phyloP scores from a whole-genome alignment of 2,329 filamentous ascomycete species.

The Sphaerulina vaccinii region DNA sequence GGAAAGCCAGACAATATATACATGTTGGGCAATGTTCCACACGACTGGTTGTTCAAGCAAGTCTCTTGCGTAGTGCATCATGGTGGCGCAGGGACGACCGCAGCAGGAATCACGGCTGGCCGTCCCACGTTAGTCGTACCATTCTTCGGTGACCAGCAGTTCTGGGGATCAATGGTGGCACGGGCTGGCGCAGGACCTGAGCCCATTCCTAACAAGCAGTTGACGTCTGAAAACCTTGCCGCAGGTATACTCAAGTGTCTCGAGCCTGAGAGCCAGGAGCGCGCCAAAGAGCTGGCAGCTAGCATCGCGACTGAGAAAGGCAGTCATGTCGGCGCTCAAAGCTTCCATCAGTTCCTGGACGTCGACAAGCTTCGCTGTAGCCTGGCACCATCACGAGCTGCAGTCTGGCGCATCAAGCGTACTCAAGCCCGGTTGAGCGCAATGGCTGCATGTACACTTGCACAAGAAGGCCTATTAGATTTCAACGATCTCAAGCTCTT shows the following conservation, averaged over 20 bases:
- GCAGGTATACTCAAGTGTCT: constrained; percentile 49
- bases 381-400: constrained; percentile 64
- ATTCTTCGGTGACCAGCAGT: constrained; percentile 59
- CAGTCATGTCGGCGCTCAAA: constrained; percentile 43
- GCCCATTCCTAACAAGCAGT: constrained; percentile 48
- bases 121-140: constrained; percentile 56
- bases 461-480: constrained; percentile 62
- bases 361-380: constrained; percentile 67
- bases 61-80: constrained; percentile 59
- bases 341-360: constrained; percentile 55
- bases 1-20: constrained; percentile 46
- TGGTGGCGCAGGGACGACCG: constrained; percentile 60
- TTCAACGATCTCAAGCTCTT: constrained; percentile 72
- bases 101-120: constrained; percentile 53
- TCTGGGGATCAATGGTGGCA: constrained; percentile 56
- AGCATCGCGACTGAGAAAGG: constrained; percentile 47
- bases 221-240: constrained; percentile 48
- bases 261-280: constrained; percentile 37
- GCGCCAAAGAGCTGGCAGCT: constrained; percentile 41
- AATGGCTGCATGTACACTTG: constrained; percentile 68
- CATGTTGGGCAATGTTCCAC: constrained; percentile 56
- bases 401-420: constrained; percentile 71
- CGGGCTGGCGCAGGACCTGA: constrained; percentile 50
- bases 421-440: constrained; percentile 68
- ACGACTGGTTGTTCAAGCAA: constrained; percentile 59